Evolutionary conservation across 495 filamentous ascomycete genomes (phyloP), one percentile per base, ranked within the genome.

Genomic region (Glonium stellatum): DNA sequence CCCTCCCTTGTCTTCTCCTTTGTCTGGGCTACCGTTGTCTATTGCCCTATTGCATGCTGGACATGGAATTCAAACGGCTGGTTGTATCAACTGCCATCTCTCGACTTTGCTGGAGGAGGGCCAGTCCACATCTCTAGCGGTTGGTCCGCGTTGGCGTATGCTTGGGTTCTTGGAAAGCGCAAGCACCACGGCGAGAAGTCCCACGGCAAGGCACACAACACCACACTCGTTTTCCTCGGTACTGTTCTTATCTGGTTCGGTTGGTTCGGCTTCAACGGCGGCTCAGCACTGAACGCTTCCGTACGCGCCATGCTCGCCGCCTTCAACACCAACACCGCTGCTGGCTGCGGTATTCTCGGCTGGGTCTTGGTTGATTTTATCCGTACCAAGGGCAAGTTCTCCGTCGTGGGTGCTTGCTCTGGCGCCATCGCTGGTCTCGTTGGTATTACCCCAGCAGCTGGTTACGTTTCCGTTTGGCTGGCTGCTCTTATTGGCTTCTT

Each of bases 401-500:
- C 77, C n/a, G 73, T 83, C 2, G 81, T 84, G 0, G 82, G 82
- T 35, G 78, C 78, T 2, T 85, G 83, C 65, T 77, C 81, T 62
- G 84, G 84, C 25, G 81, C 80, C 15, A 85, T 87, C 63, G 80
- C 82, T 31, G 84, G 83, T 19, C 77, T 86, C 13, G 82, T 86
- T 9, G 83, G 80, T 11, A 84, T 86, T 66, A 87, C 84, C 0
- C 84, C 82, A 5, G 83, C 82, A 15, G 81, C 82, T 18, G 82
- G 83, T 46, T 85, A 79, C 64, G 80, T 85, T 31, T 75, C 75
- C 18, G 68, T 77, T 48, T 82, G 81, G 82, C 70, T 77, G 13
- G 80, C 80, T 5, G 82, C 77, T 4, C 69, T 78, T 22, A 84
- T 86, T 55, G 82, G 82, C 18, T 81, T 85, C 71, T 57, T 85